Percentiles rank a stretch among this genome's conserved stretches.
Conservation (phyloP, 139 green algal genomes). For the Spirogloea muscicola region DNA sequence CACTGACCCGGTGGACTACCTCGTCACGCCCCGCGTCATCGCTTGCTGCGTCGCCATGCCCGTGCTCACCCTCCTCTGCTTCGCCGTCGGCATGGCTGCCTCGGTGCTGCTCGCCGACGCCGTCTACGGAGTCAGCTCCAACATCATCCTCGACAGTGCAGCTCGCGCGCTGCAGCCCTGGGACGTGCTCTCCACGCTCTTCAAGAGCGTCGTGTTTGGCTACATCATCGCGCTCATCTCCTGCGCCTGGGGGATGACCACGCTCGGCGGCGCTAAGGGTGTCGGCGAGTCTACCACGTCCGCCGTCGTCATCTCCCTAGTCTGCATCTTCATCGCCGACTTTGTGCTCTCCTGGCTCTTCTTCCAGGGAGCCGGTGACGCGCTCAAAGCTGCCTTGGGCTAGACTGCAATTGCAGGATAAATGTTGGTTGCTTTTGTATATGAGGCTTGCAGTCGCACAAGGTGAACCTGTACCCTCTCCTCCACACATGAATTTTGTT, state of each 20-base stretch:
- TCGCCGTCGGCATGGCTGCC: conserved; percentile 89
- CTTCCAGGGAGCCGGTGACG: conserved; percentile 70
- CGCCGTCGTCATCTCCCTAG: conserved; percentile 94
- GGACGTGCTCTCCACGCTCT: conserved; percentile 81
- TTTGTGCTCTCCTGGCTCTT: conserved; percentile 94
- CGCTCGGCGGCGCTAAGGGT: conserved; percentile 93
- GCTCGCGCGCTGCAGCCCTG: conserved; percentile 70
- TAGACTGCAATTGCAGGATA: no score
- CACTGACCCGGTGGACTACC: conserved; percentile 96
- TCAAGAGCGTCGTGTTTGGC: conserved; percentile 86
- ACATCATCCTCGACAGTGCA: conserved; percentile 92
- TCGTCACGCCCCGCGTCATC: conserved; percentile 89
- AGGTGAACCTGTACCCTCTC: no score
- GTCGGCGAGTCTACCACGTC: conserved; percentile 95
- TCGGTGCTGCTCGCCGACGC: conserved; percentile 83
- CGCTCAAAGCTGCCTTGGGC: conserved; percentile 44
- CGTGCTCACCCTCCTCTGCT: conserved; percentile 92
- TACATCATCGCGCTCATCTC: conserved; percentile 71
- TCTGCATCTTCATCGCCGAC: conserved; percentile 96
- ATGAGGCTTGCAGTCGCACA: no score
- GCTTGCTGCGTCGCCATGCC: conserved; percentile 87
- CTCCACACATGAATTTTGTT: no score
- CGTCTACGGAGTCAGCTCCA: conserved; percentile 87
- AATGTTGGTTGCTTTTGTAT: no score
- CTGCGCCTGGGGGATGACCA: conserved; percentile 97